These are phyloP conservation scores for Claviceps maximensis DNA, from an alignment of 2,329 filamentous ascomycete genomes.

Conservation along the genomic window DNA sequence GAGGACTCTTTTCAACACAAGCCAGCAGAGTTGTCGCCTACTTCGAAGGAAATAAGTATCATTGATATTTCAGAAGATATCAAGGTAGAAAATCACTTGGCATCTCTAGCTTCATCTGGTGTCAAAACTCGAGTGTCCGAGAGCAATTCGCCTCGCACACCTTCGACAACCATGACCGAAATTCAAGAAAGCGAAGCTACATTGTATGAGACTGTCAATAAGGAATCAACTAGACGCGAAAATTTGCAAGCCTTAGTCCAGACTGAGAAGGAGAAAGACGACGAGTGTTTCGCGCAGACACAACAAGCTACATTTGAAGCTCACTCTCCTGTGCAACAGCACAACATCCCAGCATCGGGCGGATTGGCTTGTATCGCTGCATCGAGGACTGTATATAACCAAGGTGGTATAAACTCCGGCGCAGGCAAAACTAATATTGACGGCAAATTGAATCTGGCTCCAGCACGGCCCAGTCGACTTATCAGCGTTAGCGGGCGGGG, in stretches of 20 bases:
- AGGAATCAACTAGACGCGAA: neutral
- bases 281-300: neutral
- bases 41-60: neutral
- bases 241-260: neutral
- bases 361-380: neutral
- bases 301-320: neutral
- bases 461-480: neutral
- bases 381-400: neutral
- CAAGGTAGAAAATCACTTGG: neutral
- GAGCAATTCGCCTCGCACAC: neutral
- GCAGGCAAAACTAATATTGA: neutral
- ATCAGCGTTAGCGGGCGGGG: constrained; percentile 4
- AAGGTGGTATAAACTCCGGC: neutral
- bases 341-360: neutral
- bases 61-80: neutral
- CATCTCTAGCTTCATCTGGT: neutral
- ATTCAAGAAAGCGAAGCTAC: neutral
- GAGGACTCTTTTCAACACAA: neutral
- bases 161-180: neutral
- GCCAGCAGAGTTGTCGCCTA: neutral
- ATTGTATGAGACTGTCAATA: neutral
- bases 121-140: neutral
- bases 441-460: neutral
- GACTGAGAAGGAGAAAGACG: neutral
- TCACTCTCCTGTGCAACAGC: neutral